phyloP scores from a whole-genome alignment of 441 rosid species.

The Erysimum pusillum region DNA sequence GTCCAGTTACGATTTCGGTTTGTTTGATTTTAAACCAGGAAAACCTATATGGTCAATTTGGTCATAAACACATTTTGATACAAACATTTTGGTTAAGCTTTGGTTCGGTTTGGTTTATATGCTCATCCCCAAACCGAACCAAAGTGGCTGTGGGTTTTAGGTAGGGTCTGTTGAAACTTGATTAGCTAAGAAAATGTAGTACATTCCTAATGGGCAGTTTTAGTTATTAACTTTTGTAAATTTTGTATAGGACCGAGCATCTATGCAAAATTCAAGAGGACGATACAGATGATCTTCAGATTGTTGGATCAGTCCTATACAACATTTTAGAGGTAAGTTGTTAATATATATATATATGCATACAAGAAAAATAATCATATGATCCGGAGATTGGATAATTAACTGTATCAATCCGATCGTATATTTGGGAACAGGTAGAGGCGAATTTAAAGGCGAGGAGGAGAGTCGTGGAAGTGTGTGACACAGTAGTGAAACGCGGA shows the following conservation, averaged over 20 bases:
- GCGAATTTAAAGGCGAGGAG: slow-evolving; percentile 58
- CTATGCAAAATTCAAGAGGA: slow-evolving; percentile 80
- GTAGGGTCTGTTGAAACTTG: not conserved
- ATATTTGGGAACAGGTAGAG: slow-evolving; percentile 57
- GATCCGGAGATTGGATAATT: not conserved
- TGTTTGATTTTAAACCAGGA: not conserved
- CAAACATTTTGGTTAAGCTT: not conserved
- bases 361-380: slow-evolving; percentile 12
- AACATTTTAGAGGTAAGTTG: slow-evolving; percentile 57
- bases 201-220: not conserved
- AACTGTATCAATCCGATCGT: not conserved
- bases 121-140: not conserved
- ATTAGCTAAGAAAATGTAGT: not conserved
- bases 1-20: not conserved
- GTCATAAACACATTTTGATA: not conserved
- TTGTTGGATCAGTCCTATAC: slow-evolving; percentile 69
- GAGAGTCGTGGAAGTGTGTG: slow-evolving; percentile 67
- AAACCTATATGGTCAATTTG: not conserved
- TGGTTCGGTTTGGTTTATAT: not conserved
- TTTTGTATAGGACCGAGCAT: slow-evolving; percentile 66
- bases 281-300: slow-evolving; percentile 65
- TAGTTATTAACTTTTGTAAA: not conserved
- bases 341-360: not conserved
- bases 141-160: not conserved
- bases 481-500: slow-evolving; percentile 75